Evolutionary conservation across 1,284 basidiomycete genomes (phyloP).

Genomic region (Ustilago nuda): DNA sequence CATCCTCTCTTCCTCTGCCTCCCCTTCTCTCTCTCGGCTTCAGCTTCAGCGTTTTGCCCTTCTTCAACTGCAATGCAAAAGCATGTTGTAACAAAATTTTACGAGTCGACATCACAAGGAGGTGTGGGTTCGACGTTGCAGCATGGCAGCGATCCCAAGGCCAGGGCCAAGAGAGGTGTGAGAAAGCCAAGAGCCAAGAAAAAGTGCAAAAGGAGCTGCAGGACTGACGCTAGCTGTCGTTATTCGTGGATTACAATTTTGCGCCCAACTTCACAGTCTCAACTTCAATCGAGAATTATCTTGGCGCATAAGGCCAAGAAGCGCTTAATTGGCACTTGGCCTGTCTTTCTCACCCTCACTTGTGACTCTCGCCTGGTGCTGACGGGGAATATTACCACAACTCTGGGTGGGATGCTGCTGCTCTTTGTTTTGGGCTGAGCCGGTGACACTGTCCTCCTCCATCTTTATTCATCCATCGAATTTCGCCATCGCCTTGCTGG

Average conservation of each 20-base stretch:
- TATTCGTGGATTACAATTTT: not conserved
- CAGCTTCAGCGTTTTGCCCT: not conserved
- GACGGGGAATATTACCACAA: too few relatives aligned
- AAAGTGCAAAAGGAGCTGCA: not conserved
- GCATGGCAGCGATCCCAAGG: not conserved
- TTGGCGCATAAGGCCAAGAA: constrained; percentile 1
- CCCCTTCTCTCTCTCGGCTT: not conserved
- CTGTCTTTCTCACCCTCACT: not conserved
- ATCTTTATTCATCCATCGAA: constrained; percentile 41
- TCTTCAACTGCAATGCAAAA: not conserved
- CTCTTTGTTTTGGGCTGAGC: not conserved
- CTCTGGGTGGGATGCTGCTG: too few relatives aligned
- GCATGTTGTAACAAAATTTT: too few relatives aligned
- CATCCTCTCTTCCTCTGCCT: not conserved
- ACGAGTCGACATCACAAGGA: not conserved
- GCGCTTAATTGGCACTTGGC: not conserved
- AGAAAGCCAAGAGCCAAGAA: constrained; percentile 1
- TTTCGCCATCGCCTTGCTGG: constrained; percentile 34
- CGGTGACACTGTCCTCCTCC: constrained; percentile 39
- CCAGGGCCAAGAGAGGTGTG: constrained; percentile 1
- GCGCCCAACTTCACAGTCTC: not conserved
- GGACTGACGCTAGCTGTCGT: not conserved
- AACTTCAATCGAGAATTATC: constrained; percentile 1
- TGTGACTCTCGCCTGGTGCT: too few relatives aligned
- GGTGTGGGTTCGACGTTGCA: not conserved